Percentiles rank a stretch among this genome's conserved stretches.
Conservation (phyloP, 495 filamentous ascomycete genomes). For the Daldinia caldariorum region DNA sequence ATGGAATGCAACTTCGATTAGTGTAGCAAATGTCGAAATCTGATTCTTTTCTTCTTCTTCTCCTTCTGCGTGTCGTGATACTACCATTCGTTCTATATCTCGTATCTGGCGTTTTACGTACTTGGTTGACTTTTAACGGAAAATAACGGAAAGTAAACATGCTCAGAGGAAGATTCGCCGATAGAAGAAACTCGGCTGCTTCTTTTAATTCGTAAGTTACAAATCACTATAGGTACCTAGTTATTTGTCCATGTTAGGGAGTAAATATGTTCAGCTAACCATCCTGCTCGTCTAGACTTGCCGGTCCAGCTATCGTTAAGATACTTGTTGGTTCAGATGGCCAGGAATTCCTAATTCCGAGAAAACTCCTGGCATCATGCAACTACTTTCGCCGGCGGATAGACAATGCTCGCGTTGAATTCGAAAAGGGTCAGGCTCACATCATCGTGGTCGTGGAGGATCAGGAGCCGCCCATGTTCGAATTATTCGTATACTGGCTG, state of each 20-base stretch:
- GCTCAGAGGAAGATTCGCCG: conserved; percentile 30
- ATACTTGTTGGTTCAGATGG: conserved; percentile 56
- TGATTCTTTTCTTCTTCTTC: conserved; percentile 18
- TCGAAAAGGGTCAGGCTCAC: conserved; percentile 40
- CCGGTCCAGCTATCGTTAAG: conserved; percentile 50
- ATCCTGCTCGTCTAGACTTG: conserved; percentile 27
- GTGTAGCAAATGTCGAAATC: conserved; percentile 7
- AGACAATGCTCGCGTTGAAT: conserved; percentile 40
- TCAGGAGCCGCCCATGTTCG: conserved; percentile 58
- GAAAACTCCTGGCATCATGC: conserved; percentile 53
- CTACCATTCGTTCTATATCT: background rate
- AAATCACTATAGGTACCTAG: background rate
- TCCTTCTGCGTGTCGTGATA: conserved; percentile 1
- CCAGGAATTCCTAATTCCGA: conserved; percentile 54
- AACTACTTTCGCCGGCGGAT: conserved; percentile 55
- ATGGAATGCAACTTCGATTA: conserved; percentile 11
- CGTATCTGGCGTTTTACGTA: background rate
- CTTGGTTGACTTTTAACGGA: background rate
- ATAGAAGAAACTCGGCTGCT: conserved; percentile 27
- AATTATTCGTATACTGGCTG: conserved; percentile 59
- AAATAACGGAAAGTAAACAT: conserved; percentile 27
- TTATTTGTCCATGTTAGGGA: background rate
- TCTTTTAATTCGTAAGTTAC: conserved; percentile 36
- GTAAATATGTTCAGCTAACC: conserved; percentile 6
- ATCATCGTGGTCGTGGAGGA: conserved; percentile 53